phyloP scores from a whole-genome alignment of 1,139 yeast genomes.

The Candida sp. region DNA sequence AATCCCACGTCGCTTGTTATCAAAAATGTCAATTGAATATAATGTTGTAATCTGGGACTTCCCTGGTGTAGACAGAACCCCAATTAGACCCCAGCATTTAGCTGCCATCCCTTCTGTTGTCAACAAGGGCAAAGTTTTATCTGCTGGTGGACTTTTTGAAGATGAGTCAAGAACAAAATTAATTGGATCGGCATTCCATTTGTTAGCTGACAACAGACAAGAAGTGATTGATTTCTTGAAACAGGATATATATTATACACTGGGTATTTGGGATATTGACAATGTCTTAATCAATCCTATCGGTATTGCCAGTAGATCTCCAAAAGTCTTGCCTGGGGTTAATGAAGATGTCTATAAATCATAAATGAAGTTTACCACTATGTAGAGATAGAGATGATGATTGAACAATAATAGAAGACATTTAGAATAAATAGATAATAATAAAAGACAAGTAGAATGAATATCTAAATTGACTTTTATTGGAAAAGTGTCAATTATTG shows the following conservation, averaged over 20 bases:
- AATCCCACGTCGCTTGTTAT: too few relatives aligned
- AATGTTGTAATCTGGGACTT: conserved; percentile 69
- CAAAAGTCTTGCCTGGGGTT: conserved; percentile 23
- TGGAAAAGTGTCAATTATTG: too few relatives aligned
- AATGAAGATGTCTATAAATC: conserved; percentile 15
- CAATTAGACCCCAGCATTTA: conserved; percentile 57
- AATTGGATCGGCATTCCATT: conserved; percentile 67
- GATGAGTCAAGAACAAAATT: conserved; percentile 51
- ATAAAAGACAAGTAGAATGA: too few relatives aligned
- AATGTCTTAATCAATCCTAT: conserved; percentile 58
- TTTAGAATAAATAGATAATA: too few relatives aligned
- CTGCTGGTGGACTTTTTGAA: conserved; percentile 63
- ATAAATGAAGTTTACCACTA: too few relatives aligned
- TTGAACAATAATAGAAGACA: too few relatives aligned
- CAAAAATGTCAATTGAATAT: conserved; percentile 45
- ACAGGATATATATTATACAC: conserved; percentile 57
- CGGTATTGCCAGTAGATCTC: conserved; percentile 33
- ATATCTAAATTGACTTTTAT: too few relatives aligned
- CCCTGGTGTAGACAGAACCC: conserved; percentile 57
- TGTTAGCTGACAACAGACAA: conserved; percentile 60
- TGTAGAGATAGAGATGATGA: too few relatives aligned
- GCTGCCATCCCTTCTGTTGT: conserved; percentile 50
- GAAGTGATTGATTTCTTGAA: conserved; percentile 63
- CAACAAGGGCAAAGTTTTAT: conserved; percentile 51
- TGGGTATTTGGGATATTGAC: conserved; percentile 77